These are phyloP conservation scores for Solanum rostratum DNA, from an alignment of 257 asterid species.

Conservation along the genomic window DNA sequence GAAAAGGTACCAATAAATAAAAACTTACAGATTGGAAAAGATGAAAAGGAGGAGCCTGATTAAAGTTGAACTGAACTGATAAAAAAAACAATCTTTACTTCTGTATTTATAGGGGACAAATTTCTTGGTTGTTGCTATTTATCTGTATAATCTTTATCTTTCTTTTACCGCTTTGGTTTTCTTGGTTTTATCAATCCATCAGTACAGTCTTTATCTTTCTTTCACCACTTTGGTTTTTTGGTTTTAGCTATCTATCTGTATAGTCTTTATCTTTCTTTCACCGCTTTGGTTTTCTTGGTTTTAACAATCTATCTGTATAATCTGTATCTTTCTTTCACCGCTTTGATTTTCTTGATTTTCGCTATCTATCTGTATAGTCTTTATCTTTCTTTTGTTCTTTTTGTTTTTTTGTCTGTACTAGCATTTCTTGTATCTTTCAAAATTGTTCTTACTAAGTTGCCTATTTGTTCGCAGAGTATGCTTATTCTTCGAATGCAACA, in stretches of 20 bases:
- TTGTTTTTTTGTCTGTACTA: neutral
- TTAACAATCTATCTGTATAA: too few species aligned
- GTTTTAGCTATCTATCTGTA: too few species aligned
- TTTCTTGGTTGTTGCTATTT: neutral
- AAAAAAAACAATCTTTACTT: slow-evolving; percentile 3
- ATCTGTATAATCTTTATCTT: too few species aligned
- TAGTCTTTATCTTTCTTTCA: too few species aligned
- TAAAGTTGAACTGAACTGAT: slow-evolving; percentile 12
- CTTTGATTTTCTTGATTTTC: neutral
- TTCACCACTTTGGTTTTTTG: too few species aligned
- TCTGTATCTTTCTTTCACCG: too few species aligned
- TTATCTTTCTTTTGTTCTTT: too few species aligned
- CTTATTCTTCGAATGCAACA: slow-evolving; percentile 72
- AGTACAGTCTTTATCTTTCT: too few species aligned
- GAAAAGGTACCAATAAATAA: neutral
- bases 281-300: too few species aligned
- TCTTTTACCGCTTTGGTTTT: too few species aligned
- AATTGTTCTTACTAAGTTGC: neutral
- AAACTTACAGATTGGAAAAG: slow-evolving; percentile 69
- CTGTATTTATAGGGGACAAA: neutral
- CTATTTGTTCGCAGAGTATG: slow-evolving; percentile 50
- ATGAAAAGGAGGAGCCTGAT: slow-evolving; percentile 16
- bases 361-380: too few species aligned
- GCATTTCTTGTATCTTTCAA: neutral
- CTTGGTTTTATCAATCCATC: too few species aligned